These are phyloP conservation scores for Cercospora sp. DNA, from an alignment of 2,329 filamentous ascomycete genomes.

Conservation along the genomic window DNA sequence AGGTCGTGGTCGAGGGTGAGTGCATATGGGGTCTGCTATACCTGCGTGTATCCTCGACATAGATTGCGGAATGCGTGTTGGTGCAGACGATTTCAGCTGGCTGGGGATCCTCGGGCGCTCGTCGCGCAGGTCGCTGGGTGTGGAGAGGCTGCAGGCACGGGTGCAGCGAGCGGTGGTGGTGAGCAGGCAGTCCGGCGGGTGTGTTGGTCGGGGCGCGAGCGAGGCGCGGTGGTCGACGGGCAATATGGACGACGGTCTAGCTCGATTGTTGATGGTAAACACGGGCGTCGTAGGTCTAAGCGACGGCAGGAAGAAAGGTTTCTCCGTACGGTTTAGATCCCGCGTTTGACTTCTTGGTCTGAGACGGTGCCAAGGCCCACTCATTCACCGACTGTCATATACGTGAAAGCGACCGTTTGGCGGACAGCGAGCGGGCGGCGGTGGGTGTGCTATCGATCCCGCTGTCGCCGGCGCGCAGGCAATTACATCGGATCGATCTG, in stretches of 20 bases:
- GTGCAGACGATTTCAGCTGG: conserved; percentile 7
- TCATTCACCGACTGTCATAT: background rate
- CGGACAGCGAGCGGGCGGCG: background rate
- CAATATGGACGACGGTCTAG: background rate
- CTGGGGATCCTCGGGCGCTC: conserved; percentile 1
- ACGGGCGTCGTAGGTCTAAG: background rate
- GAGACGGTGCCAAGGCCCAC: conserved; percentile 1
- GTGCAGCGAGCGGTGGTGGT: background rate
- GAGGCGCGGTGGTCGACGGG: background rate
- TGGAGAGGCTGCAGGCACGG: background rate
- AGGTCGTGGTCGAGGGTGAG: conserved; percentile 2
- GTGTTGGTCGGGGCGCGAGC: background rate
- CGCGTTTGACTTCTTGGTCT: background rate
- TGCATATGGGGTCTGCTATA: background rate
- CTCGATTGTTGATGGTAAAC: conserved; percentile 6
- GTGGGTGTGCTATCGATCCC: background rate
- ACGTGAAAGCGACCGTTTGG: background rate
- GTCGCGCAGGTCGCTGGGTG: conserved; percentile 14
- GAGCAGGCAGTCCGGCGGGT: background rate
- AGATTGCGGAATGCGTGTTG: conserved; percentile 16
- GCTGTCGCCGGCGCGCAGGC: background rate
- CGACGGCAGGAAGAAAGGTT: background rate
- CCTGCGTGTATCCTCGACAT: conserved; percentile 9
- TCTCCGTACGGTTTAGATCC: background rate
- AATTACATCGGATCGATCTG: conserved; percentile 1